These are phyloP conservation scores for Pseudocohnilembus persalinus DNA, from an alignment of 169 alveolate genomes.

Conservation along the genomic window DNA sequence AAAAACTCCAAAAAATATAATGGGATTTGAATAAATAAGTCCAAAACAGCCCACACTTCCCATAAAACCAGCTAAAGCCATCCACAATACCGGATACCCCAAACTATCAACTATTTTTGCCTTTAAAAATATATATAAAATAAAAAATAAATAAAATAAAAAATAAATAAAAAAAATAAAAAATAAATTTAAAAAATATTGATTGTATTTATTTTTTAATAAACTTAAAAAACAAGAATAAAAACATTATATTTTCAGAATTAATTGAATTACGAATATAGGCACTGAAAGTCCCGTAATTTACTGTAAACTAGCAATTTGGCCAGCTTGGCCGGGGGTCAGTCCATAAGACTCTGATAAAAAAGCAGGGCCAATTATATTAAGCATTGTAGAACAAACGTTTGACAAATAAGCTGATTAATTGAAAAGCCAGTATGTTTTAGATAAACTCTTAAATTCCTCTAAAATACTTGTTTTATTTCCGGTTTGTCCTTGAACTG, in stretches of 20 bases:
- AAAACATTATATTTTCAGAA: no score
- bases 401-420: neutral
- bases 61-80: neutral
- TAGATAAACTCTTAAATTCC: neutral
- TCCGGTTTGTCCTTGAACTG: neutral
- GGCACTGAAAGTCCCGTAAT: neutral
- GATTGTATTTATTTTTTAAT: no score
- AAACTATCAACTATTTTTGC: neutral
- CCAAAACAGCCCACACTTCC: neutral
- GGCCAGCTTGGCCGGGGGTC: neutral
- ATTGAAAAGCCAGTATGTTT: neutral
- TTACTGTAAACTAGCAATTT: neutral
- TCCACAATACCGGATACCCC: neutral
- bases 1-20: neutral
- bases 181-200: no score
- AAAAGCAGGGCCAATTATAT: neutral
- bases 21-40: neutral
- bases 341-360: neutral
- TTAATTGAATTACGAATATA: no score
- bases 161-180: no score
- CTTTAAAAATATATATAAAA: no score
- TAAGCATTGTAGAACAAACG: neutral
- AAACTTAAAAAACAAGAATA: no score
- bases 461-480: neutral
- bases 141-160: no score